Conservation (phyloP, 306 rosid genomes). For the Vigna mungo region DNA sequence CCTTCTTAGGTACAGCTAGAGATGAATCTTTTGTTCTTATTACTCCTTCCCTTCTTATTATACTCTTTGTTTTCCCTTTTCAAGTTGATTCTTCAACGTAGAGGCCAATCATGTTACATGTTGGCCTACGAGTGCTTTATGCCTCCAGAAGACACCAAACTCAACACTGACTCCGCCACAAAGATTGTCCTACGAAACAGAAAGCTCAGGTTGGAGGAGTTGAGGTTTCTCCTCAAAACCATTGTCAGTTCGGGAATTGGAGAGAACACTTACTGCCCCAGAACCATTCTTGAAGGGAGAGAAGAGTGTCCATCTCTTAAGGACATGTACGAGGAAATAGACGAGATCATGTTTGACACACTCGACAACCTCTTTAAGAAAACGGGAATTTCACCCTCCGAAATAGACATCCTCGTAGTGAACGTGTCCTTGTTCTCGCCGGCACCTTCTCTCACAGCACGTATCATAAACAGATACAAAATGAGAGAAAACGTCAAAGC, state of each 20-base stretch:
- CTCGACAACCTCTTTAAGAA: slow-evolving; percentile 67
- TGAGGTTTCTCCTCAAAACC: slow-evolving; percentile 66
- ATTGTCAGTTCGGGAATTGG: slow-evolving; percentile 80
- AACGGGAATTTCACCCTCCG: slow-evolving; percentile 61
- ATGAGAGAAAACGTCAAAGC: slow-evolving; percentile 74
- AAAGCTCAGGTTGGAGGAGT: slow-evolving; percentile 73
- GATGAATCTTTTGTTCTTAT: slow-evolving; percentile 55
- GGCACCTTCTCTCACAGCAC: slow-evolving; percentile 69
- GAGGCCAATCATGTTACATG: slow-evolving; percentile 68
- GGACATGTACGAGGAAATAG: slow-evolving; percentile 67
- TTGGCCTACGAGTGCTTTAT: slow-evolving; percentile 82
- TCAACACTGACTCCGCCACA: slow-evolving; percentile 52
- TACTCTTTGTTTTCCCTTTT: slow-evolving; percentile 45
- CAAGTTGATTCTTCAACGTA: slow-evolving; percentile 51
- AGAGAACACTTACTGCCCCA: slow-evolving; percentile 75
- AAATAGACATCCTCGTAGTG: slow-evolving; percentile 75
- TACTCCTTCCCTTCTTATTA: slow-evolving; percentile 50
- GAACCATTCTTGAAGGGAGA: slow-evolving; percentile 61
- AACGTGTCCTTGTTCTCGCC: slow-evolving; percentile 85
- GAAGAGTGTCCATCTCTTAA: slow-evolving; percentile 49
- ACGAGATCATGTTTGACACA: slow-evolving; percentile 69
- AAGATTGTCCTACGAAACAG: slow-evolving; percentile 62
- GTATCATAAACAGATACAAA: slow-evolving; percentile 76
- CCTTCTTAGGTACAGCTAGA: not conserved
- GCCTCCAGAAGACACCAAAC: slow-evolving; percentile 62